Evolutionary conservation across 106 monocot species (phyloP), one percentile per base, ranked within the genome.

Genomic region (Alisma plantagoaquatica): DNA sequence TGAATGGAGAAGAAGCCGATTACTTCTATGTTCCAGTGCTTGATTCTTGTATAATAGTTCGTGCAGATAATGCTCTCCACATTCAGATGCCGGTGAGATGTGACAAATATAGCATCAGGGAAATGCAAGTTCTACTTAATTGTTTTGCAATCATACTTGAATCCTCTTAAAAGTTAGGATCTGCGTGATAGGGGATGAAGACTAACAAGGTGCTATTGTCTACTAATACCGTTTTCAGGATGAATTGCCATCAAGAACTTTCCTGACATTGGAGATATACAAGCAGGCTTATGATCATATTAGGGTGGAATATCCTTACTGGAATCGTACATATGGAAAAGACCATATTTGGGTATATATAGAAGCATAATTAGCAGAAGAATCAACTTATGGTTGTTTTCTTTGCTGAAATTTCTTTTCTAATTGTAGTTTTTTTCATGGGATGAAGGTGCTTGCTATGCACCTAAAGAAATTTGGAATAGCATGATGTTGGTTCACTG

Each of bases 401-500:
- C 18, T 59, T 30, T 41, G 46, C 67, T n/a, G n/a, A n/a, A n/a
- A n/a, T n/a, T n/a, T n/a, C n/a, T n/a, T n/a, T n/a, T n/a, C n/a
- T n/a, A n/a, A n/a, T n/a, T n/a, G n/a, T n/a, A 98, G 96, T 85
- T 82, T 35, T 98, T 98, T 62, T 75, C 89, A 52, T 98, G 89
- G 96, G 96, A 98, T 67, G 96, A 98, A 85, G 96, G 96, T 54
- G 96, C 89, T 46, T 98, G 96, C 71, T 90, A 77, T 81, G 96
- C 96, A 57, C 89, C 96, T 19, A 98, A 76, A 59, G 89, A 90
- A 63, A 98, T 98, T 26, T 89, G 96, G 89, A 79, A 84, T 51
- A 89, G 96, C 57, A 98, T 82, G 78, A 98, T 90, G 89, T 63
- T 98, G 43, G 89, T 89, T 42, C 96, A 98, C 46, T 98, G 96